phyloP scores from a whole-genome alignment of 352 stramenopile genomes.

The Ophiocytium majus region DNA sequence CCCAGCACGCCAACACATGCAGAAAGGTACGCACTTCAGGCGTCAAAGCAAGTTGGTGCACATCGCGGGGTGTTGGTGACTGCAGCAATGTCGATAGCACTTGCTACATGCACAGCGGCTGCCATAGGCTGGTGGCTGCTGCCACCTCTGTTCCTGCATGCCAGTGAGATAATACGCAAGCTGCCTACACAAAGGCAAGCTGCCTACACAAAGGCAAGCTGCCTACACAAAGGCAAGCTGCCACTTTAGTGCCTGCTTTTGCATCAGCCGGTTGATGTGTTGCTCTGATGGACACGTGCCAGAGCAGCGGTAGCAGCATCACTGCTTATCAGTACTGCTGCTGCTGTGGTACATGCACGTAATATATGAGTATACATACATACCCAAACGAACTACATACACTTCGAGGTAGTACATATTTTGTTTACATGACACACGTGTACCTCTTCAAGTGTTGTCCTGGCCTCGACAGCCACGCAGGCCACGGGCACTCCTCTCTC shows the following conservation, averaged over 20 bases:
- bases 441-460: neutral
- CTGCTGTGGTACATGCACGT: neutral
- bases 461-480: neutral
- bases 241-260: no score
- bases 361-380: slow-evolving; percentile 5
- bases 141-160: no score
- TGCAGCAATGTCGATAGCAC: neutral
- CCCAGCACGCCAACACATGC: neutral
- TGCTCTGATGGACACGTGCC: neutral
- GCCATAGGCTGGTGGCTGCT: neutral
- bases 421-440: neutral
- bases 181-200: no score
- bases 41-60: neutral
- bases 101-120: neutral
- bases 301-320: neutral
- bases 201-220: no score
- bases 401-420: neutral
- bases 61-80: neutral
- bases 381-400: neutral
- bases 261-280: no score
- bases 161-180: no score
- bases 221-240: no score
- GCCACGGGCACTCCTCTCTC: slow-evolving; percentile 7
- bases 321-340: neutral
- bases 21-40: neutral